Evolutionary conservation across 352 stramenopile genomes (phyloP), one percentile per base, ranked within the genome.

Genomic region (Globisporangium paddicum): DNA sequence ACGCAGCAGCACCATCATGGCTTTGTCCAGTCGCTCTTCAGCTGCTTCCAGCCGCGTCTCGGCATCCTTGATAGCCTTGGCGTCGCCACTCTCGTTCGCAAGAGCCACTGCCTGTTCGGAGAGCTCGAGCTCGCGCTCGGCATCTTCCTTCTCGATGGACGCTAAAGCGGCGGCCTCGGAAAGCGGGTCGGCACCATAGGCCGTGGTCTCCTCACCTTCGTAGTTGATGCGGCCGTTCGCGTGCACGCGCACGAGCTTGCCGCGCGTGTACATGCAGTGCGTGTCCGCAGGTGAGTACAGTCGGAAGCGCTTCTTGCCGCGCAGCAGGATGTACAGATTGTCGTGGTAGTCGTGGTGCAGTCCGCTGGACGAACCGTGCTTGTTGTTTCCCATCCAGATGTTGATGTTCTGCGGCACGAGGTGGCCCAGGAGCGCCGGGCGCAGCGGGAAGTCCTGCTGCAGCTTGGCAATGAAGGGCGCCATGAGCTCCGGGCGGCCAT

Each of bases 331-430:
- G 75, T 99, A 99, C 26, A 99, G 66, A 67, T 99, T 99, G 79
- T 99, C 97, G 71, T 99, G 97, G 85, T 98, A 98, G 72, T 99
- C 97, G 65, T 99, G 97, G 73, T 99, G 97, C 34, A 99, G 79
- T 1, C 97, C 97, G 11, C 80, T 92, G 13, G 79, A 95, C 25
- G 80, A 93, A 10, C 80, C 86, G 42, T 82, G 77, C 65, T 73
- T 77, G 64, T 83, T 93, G 66, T 89, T 88, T 19, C 96, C 96
- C 82, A 98, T 97, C 97, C 97, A 99, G 55, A 99, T 73, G 76
- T 99, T 99, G 64, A 98, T 92, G 62, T 97, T 98, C 60, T 96
- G 77, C 25, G 90, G 86, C 26, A 98, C 79, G 48, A 99, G 80
- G 60, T 93, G 73, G 21, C 87, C 85, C 66, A 91, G 66, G 21